Evolutionary conservation across 345 rosid genomes (phyloP), one percentile per base, ranked within the genome.

Genomic region (Linum lewisii): DNA sequence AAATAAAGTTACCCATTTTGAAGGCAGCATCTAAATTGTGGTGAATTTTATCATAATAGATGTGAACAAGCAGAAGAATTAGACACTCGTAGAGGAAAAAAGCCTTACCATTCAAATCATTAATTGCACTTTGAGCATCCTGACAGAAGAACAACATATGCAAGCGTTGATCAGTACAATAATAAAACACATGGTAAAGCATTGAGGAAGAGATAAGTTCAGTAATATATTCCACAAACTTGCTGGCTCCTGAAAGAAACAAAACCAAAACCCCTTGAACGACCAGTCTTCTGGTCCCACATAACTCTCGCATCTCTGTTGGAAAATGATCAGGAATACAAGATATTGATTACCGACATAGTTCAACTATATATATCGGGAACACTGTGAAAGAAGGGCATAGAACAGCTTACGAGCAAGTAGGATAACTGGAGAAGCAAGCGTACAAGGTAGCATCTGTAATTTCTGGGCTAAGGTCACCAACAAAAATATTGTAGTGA

Each of bases 281-380:
- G 96, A 37, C 97, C 97, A 56, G 99, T 93, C 79, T 89, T 93
- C 69, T 93, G 97, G 73, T 93, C 99, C 99, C 99, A 90, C 97
- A 93, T 93, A 57, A 93, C 99, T 74, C 92, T 79, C 34, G 93
- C 90, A 85, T 88, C 96, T 52, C 96, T 88, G 68, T 42, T 42
- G 47, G 4, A 42, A 11, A 42, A 42, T 42, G 34, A 11, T 42
- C 47, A 42, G 2, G 14, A 42, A 42, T 42, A 52, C 14, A 52
- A 10, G 13, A 1, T 24, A 20, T 8, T 24, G 25, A 10, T 4
- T 52, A 24, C n/a, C 23, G 8, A 52, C 24, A 19, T 52, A 52
- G 15, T 52, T 11, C 24, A 21, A 19, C 23, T 3, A 3, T 21
- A 11, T 21, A 11, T 21, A 4, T 10, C 21, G 15, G 21, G 25